Conservation (phyloP, 1,139 yeast genomes). For the Kodamaea anthophila region DNA sequence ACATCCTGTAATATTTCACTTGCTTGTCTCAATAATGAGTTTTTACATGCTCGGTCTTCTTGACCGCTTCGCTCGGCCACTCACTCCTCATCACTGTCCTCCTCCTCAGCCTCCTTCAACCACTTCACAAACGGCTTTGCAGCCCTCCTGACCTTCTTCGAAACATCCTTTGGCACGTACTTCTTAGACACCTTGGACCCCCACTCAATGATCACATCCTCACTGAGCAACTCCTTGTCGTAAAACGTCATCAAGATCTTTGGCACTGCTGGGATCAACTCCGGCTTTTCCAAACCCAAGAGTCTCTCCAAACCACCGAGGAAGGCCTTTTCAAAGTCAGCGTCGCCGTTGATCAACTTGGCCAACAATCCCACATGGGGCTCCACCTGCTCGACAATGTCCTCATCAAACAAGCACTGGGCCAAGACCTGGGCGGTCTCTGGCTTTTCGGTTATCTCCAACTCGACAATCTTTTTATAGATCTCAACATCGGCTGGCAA, state of each 20-base stretch:
- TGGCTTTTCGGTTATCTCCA: constrained; percentile 66
- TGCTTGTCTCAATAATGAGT: too few species aligned
- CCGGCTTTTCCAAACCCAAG: constrained; percentile 76
- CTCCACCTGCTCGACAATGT: constrained; percentile 65
- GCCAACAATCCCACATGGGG: constrained; percentile 77
- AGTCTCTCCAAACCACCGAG: constrained; percentile 95
- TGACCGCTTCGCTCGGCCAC: too few species aligned
- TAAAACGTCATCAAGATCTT: constrained; percentile 76
- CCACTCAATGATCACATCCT: constrained; percentile 76
- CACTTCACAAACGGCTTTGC: constrained; percentile 93
- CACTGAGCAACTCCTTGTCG: constrained; percentile 77
- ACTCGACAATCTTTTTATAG: constrained; percentile 80
- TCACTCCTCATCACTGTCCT: constrained; percentile 59
- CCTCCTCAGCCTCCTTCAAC: constrained; percentile 85
- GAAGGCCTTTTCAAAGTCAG: constrained; percentile 75
- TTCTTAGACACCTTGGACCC: constrained; percentile 91
- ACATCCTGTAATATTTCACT: too few species aligned
- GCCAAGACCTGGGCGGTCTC: constrained; percentile 89
- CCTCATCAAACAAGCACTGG: constrained; percentile 79
- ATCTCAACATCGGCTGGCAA: constrained; percentile 85
- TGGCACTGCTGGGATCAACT: constrained; percentile 68
- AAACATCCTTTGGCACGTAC: constrained; percentile 85
- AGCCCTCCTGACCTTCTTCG: constrained; percentile 92
- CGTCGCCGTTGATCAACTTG: constrained; percentile 61
- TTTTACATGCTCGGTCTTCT: too few species aligned